Base-by-base conservation (phyloP, 495 filamentous ascomycete genomes). In the Penicillium parvum region DNA sequence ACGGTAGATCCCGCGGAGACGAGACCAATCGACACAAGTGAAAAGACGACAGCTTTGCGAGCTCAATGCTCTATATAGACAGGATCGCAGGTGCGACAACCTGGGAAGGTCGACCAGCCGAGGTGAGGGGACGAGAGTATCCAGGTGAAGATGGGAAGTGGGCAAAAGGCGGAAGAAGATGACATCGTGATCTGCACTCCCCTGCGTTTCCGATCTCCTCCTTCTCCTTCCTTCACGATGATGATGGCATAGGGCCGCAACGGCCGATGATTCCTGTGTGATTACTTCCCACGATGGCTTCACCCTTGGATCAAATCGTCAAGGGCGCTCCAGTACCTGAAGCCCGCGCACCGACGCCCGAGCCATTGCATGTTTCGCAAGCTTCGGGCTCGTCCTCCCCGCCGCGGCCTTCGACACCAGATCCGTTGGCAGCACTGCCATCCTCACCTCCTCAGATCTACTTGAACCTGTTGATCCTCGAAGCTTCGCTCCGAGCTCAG, bases 371-470 rank as follows among this genome's bases (percentile, higher is more conserved):
- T 38, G 37, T 66, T 59, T 25, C 47, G 37, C 29, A 39, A 28
- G 52, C 65, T 57, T 45, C 64, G 26, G 50, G 51, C 26, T 57
- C 65, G 4, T 60, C 65, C 34, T 58, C 69, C 50, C 39, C 69
- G 33, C 55, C 64, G 41, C 62, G 64, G 37, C 53, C 58, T 43
- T 58, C 66, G 64, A 76, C 63, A 46, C 76, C 64, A 52, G 86
- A 96, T 62, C 90, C 90, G 27, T 73, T 89, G 34, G 82, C 83
- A 42, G 78, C 82, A 28, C 79, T 94, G 20, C 91, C 92, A 8
- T 91, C 85, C 47, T 88, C 90, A 20, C 91, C 86, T 60, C 88
- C 88, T n/a, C 94, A 96, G 69, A 96, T 97, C 55, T 99, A 97
- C 70, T 78, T 97, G 52, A 99, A 99, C 62, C 85, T 99, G 26